These are phyloP conservation scores for Coemansia sp. DNA, from an alignment of 192 early-diverging fungal genomes.

Conservation along the genomic window DNA sequence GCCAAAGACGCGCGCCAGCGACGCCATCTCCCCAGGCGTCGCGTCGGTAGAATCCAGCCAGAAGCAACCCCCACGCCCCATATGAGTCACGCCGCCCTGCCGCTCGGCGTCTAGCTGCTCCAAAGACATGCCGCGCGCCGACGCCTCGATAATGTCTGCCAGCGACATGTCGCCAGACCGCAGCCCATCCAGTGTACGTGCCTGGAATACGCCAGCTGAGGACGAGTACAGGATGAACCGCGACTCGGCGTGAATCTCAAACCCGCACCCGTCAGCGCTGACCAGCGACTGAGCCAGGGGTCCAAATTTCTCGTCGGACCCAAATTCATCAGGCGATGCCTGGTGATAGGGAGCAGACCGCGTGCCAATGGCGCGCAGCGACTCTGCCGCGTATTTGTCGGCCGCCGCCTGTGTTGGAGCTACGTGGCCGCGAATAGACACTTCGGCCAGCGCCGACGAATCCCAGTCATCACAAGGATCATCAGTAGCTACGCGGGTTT, in stretches of 20 bases:
- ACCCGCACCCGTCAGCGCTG: conserved; percentile 1
- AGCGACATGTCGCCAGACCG: conserved; percentile 35
- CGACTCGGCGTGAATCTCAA: conserved; percentile 15
- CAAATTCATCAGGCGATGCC: neutral
- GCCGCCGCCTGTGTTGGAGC: conserved; percentile 3
- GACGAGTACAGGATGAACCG: conserved; percentile 50
- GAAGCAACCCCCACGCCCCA: conserved; percentile 53
- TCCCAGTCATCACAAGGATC: conserved; percentile 34
- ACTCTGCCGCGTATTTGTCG: conserved; percentile 39
- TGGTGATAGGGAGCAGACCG: neutral
- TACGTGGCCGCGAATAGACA: conserved; percentile 21
- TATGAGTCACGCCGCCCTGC: neutral
- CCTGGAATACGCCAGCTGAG: conserved; percentile 42
- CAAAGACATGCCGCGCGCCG: conserved; percentile 17
- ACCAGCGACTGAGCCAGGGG: conserved; percentile 33
- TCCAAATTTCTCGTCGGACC: conserved; percentile 10
- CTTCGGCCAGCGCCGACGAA: conserved; percentile 24
- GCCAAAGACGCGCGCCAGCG: conserved; percentile 66
- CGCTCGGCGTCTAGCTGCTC: conserved; percentile 29
- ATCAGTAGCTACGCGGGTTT: neutral
- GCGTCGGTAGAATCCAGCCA: conserved; percentile 78
- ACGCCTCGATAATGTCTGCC: conserved; percentile 53
- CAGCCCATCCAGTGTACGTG: conserved; percentile 35
- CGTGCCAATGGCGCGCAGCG: conserved; percentile 38
- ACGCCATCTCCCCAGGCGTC: conserved; percentile 64